These are phyloP conservation scores for Ophiostoma tasmaniense DNA, from an alignment of 2,329 filamentous ascomycete genomes.

Conservation along the genomic window DNA sequence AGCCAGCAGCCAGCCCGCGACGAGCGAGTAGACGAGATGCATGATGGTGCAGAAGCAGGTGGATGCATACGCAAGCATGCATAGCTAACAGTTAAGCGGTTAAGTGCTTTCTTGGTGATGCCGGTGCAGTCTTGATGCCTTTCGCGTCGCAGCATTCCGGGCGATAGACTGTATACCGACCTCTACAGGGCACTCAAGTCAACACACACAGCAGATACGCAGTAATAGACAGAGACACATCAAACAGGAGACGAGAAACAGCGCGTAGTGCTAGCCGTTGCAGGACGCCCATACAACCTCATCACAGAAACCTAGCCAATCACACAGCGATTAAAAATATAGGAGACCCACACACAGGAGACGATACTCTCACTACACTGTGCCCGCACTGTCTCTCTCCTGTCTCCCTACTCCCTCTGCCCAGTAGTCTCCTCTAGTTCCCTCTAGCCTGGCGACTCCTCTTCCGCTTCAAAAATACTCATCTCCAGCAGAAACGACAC, in stretches of 20 bases:
- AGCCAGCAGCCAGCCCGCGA: neutral
- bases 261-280: conserved; percentile 4
- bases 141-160: no score
- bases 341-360: neutral
- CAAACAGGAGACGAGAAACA: neutral
- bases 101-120: neutral
- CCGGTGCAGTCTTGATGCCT: no score
- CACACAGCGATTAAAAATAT: neutral
- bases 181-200: no score
- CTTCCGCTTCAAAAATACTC: conserved; percentile 4
- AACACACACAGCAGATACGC: no score
- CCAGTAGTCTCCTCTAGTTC: neutral
- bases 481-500: neutral
- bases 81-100: neutral
- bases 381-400: neutral
- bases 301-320: neutral
- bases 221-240: neutral
- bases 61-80: neutral
- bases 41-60: neutral
- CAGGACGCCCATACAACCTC: neutral
- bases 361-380: neutral
- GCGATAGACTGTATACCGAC: no score
- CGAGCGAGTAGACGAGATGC: neutral
- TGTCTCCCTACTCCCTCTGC: neutral
- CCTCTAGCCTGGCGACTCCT: neutral